Evolutionary conservation across 305 asterid genomes (phyloP), one percentile per base, ranked within the genome.

Genomic region (Rubia occidens): DNA sequence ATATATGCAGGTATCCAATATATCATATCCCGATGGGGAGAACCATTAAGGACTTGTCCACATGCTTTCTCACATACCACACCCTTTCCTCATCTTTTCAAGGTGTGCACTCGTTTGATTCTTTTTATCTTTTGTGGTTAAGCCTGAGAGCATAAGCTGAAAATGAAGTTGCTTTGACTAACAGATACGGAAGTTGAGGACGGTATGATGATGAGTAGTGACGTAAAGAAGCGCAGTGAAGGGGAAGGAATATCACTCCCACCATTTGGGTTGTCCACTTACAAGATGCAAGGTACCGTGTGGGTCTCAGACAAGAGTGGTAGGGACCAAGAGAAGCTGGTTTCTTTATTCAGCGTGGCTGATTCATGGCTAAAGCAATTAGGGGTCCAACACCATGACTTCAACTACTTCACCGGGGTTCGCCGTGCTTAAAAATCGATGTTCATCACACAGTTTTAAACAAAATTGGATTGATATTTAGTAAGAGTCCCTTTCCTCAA

Each of bases 331-430:
- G 95, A 86, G 81, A 85, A 82, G 76, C 75, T 88, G 43, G 74
- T 74, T 47, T 88, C 97, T 6, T 88, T 93, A 6, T 69, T 76
- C 71, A 87, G 96, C 55, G 94, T 81, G 64, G 97, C 98, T 0
- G 97, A 93, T 73, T 93, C 96, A 0, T 93, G 98, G 98, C 89
- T 93, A 74, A 93, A 87, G 95, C 98, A 90, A 74, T 63, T 93
- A 60, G 79, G 89, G 60, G 97, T 88, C 84, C 94, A 90, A 71
- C 98, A 93, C 75, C 98, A 86, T 29, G 98, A 93, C 82, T 93
- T 93, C 83, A 88, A 93, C 86, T 83, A 86, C 83, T 93, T 93
- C 87, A 83, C 81, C 74, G 91, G 95, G 58, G 76, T 70, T 71
- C 82, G 95, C 60, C 85, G 59, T 72, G 87, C 84, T 71, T 87